Evolutionary conservation across 169 alveolate species (phyloP), one percentile per base, ranked within the genome.

Genomic region (Plasmodium knowlesi): DNA sequence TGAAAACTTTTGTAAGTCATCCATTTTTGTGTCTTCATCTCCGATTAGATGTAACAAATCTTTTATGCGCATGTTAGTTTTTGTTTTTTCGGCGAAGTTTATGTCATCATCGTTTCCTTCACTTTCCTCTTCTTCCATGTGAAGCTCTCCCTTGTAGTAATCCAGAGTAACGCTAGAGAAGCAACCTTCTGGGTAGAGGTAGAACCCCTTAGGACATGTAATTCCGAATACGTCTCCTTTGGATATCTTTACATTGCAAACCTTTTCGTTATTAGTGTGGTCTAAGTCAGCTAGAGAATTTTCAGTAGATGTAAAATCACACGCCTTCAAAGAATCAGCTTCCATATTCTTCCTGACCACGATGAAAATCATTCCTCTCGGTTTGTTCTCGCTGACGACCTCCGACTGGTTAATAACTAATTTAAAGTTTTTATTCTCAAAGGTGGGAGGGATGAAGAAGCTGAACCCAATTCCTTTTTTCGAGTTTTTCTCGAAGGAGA

Each of bases 181-280:
- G 50, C 94, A 89, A 5, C 53, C 90, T 53, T 78, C 73, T 2
- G 94, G 94, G 72, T 79, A 79, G 22, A 89, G 74, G 54, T 53
- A 34, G 74, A 81, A 89, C 30, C 94, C 90, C 41, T 61, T 78
- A 3, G 94, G 94, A 30, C 94, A 89, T 6, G 73, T 89, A 10
- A 89, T 80, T 1, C 94, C 94, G 82, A 89, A 80, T 1, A 89
- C 37, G 50, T 89, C 94, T 39, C 94, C 94, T 57, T 50, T 71
- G 70, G 41, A 37, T 61, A 89, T 89, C 50, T 39, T 81, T 1
- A 89, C 30, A 28, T 16, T 81, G 72, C 94, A 89, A 9, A 22
- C 57, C 54, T 81, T 78, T 80, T 89, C 90, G 5, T 79, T 79
- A 37, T 67, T 28, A 9, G 14, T 22, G 4, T 30, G 22, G 43